Evolutionary conservation across 169 alveolate species (phyloP), one percentile per base, ranked within the genome.

Genomic region (Plasmodium inui): DNA sequence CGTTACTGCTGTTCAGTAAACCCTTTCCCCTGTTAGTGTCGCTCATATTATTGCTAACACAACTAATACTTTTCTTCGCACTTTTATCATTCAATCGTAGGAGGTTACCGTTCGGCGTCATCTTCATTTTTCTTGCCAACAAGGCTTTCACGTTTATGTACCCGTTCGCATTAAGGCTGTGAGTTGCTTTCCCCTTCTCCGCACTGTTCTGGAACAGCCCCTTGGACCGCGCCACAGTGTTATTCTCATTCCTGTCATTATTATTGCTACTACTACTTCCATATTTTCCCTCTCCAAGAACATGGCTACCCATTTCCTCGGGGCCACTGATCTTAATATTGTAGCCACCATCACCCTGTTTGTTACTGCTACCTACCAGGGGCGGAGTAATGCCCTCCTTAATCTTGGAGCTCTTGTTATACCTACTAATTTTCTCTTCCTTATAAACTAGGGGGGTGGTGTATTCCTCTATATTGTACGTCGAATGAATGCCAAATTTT

Each of bases 401-500:
- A 34, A 37, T n/a, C 19, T 26, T 19, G 3, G 34, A 30, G 28
- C 17, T 61, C 74, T 32, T 91, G 19, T 73, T 76, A 73, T 34
- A 39, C 78, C 41, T 71, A 73, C 39, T 19, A 22, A 17, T 44
- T n/a, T 37, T 32, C 17, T 79, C 92, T 28, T 85, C 92, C 78
- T 88, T 88, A 79, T 41, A 74, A 12, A 95, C 94, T 26, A 96
- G 81, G 3, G 98, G 98, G 71, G 89, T 94, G 1, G 97, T 94
- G 46, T 95, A 92, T 2, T 92, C 83, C 76, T 95, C 97, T 39
- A 95, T 82, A 30, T 92, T 88, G 94, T 97, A 97, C 19, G 98
- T 97, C 55, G 98, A 96, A 46, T 93, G 96, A 5, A 97, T 97
- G 28, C 98, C 98, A 91, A 97, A 97, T 67, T 97, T 97, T 84